These are phyloP conservation scores for Boechera retrofracta DNA, from an alignment of 345 rosid genomes.

Conservation along the genomic window DNA sequence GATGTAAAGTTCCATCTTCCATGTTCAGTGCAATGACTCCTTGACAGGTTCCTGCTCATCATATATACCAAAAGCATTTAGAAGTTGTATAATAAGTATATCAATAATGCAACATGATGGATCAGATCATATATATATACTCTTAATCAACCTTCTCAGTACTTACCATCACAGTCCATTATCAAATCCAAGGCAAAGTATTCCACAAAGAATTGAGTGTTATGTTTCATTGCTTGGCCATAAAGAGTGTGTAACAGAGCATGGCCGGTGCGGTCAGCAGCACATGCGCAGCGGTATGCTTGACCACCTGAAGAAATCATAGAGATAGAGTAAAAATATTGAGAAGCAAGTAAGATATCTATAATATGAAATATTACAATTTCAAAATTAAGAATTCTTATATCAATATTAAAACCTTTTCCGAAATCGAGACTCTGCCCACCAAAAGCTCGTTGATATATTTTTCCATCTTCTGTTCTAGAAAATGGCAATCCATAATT, in stretches of 20 bases:
- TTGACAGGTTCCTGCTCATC: slow-evolving; percentile 77
- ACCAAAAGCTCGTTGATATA: slow-evolving; percentile 97
- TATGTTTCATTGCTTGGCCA: slow-evolving; percentile 99
- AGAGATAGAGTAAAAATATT: slow-evolving; percentile 25
- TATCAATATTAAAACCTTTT: slow-evolving; percentile 57
- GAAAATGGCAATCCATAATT: slow-evolving; percentile 94
- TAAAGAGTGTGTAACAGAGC: slow-evolving; percentile 92
- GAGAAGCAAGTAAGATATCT: slow-evolving; percentile 11
- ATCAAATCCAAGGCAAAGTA: slow-evolving; percentile 93
- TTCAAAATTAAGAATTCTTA: neutral
- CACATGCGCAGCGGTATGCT: slow-evolving; percentile 99
- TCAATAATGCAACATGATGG: neutral
- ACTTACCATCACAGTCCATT: slow-evolving; percentile 77
- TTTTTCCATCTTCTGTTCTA: slow-evolving; percentile 94
- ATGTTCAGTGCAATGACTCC: slow-evolving; percentile 92
- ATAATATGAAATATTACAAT: no score
- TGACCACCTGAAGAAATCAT: slow-evolving; percentile 71
- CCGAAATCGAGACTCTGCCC: slow-evolving; percentile 98
- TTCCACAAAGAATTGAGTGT: slow-evolving; percentile 93
- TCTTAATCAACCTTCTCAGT: neutral
- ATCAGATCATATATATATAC: no score
- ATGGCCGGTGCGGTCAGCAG: slow-evolving; percentile 97
- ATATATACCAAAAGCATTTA: slow-evolving; percentile 8
- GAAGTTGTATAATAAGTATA: neutral
- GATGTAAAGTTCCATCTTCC: slow-evolving; percentile 96